Conservation (phyloP, 352 stramenopile genomes). For the Aphanomyces cochlioides region DNA sequence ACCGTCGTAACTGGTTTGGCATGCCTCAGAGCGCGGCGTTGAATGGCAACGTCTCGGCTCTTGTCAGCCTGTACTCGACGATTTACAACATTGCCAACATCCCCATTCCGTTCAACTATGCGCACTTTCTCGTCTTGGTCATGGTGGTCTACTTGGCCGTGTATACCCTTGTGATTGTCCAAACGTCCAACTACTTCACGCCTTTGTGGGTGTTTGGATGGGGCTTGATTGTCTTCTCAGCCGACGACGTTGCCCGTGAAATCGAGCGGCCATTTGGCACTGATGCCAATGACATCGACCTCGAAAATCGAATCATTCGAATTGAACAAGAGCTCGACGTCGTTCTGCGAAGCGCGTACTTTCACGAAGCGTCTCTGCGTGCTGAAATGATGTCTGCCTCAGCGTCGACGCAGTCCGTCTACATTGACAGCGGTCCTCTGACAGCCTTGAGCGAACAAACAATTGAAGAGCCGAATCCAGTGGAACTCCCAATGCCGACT, state of each 20-base stretch:
- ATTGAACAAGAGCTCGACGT: slow-evolving; percentile 82
- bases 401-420: background rate
- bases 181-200: slow-evolving; percentile 63
- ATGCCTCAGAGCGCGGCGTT: slow-evolving; percentile 53
- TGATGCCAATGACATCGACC: slow-evolving; percentile 77
- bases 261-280: slow-evolving; percentile 80
- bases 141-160: slow-evolving; percentile 71
- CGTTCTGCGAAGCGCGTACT: slow-evolving; percentile 74
- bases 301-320: slow-evolving; percentile 63
- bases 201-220: slow-evolving; percentile 77
- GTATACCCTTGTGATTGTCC: slow-evolving; percentile 83
- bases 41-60: slow-evolving; percentile 60
- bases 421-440: background rate
- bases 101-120: slow-evolving; percentile 84
- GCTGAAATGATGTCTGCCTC: background rate
- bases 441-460: background rate
- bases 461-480: background rate
- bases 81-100: slow-evolving; percentile 84
- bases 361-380: slow-evolving; percentile 14
- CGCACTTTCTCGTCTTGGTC: slow-evolving; percentile 72
- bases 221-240: slow-evolving; percentile 78
- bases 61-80: slow-evolving; percentile 70
- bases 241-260: slow-evolving; percentile 76
- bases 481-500: slow-evolving; percentile 19
- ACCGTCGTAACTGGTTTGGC: slow-evolving; percentile 55